Base-by-base conservation (phyloP, 2,329 filamentous ascomycete genomes). In the Gliomastix tumulicola region DNA sequence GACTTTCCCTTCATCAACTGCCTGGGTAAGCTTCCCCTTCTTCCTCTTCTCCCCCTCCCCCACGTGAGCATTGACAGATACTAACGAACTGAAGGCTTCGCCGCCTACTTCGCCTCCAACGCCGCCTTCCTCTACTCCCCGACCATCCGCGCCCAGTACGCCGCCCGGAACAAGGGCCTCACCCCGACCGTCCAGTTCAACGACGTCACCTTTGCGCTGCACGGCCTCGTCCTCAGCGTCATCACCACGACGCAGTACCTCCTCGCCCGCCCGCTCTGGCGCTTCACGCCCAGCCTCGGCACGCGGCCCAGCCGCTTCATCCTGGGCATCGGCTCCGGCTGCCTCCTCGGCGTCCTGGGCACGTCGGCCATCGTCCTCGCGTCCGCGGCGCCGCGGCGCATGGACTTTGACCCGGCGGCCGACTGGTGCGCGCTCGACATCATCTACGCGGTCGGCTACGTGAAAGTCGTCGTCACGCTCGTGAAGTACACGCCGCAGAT, bases 401-500 rank as follows among this genome's bases (percentile, higher is more conserved):
- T n/a, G n/a, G n/a, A n/a, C n/a, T 7, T 31, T 8, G 53, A 70
- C 45, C 59, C 70, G 4, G 52, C 49, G 20, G 59, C 49, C 28
- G 65, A 66, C 35, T 82, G 77, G 77, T 72, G 73, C 37, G 76
- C 70, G 60, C 71, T 83, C 30, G 79, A 83, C 49, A 68, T 76
- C 36, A 68, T 77, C 34, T 79, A 80, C 52, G 75, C 83, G 11
- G 65, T 94, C 21, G 87, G 86, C 30, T 94, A 94, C 55, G 82
- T 94, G 55, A 98, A 98, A 64, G 70, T 98, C 22, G 60, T 89
- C 37, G 77, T 94, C 46, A 95, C 90, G 0, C 65, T 96, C 19
- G 75, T 94, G 62, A 98, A 98, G 65, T 97, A 96, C 62, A 80
- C 87, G 32, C 92, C 92, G 6, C 88, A 95, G 67, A 78, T 85